phyloP scores from a whole-genome alignment of 139 green algal species.

The Micromonas pusilla region DNA sequence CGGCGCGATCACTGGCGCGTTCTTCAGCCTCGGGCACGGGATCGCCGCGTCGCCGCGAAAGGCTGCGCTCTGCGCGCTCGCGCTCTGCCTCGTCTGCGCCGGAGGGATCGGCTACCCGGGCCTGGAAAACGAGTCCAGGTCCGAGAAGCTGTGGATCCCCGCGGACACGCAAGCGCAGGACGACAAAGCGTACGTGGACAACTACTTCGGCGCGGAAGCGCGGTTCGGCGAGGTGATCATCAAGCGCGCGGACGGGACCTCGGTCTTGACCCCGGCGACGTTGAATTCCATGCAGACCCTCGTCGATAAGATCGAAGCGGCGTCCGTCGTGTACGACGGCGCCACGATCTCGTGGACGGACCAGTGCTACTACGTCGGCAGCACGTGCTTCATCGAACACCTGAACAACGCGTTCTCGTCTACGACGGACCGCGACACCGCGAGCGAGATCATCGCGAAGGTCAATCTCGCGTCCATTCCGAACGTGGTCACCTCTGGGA shows the following conservation, averaged over 20 bases:
- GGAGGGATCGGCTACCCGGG: not conserved
- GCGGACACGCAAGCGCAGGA: constrained; percentile 22
- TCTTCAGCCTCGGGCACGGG: not conserved
- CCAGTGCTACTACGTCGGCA: not conserved
- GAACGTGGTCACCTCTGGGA: not conserved
- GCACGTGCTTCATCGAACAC: not conserved
- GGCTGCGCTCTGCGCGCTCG: not conserved
- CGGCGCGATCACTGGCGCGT: not conserved
- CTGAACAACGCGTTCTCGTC: not conserved
- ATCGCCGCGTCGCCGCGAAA: not conserved
- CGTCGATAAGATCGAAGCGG: not conserved
- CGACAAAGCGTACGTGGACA: constrained; percentile 16
- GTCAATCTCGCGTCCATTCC: not conserved
- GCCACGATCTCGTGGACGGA: not conserved
- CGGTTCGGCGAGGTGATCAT: constrained; percentile 5
- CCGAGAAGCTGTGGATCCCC: constrained; percentile 23
- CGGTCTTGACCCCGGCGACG: not conserved
- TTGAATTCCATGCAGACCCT: constrained; percentile 11
- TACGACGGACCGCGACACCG: not conserved
- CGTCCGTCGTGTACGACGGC: not conserved
- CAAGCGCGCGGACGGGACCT: not conserved
- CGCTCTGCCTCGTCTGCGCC: not conserved
- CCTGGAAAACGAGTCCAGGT: constrained; percentile 5
- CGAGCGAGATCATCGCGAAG: not conserved
- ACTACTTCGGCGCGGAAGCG: constrained; percentile 14